Evolutionary conservation across 352 stramenopile species (phyloP).

Genomic region (Globisporangium iwayamae): DNA sequence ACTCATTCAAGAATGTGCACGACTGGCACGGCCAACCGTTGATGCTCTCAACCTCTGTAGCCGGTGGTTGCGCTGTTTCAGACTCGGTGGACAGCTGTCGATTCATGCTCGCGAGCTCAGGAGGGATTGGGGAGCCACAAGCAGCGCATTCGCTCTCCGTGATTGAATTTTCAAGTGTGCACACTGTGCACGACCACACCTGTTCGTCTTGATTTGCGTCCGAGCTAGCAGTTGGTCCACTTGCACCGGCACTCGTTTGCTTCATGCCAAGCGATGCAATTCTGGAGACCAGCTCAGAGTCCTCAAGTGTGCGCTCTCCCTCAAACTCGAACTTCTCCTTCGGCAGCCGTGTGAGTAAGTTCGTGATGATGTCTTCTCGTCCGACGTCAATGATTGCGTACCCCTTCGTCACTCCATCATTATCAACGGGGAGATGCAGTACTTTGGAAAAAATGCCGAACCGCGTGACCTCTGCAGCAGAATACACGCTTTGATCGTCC

Average conservation of each 20-base stretch:
- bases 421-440: conserved; percentile 53
- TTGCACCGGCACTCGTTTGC: background rate
- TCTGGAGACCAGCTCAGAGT: conserved; percentile 34
- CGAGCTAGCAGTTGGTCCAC: background rate
- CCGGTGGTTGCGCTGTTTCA: background rate
- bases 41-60: background rate
- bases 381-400: conserved; percentile 72
- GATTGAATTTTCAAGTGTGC: conserved; percentile 66
- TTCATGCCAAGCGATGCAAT: conserved; percentile 20
- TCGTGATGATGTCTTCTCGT: conserved; percentile 54
- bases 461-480: conserved; percentile 52
- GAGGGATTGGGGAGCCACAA: conserved; percentile 57
- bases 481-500: conserved; percentile 74
- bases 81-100: conserved; percentile 8
- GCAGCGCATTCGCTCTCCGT: conserved; percentile 56
- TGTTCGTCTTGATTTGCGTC: conserved; percentile 20
- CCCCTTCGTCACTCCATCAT: conserved; percentile 38
- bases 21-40: conserved; percentile 54
- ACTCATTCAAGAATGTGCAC: conserved; percentile 71
- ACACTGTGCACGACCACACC: conserved; percentile 61
- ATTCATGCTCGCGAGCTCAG: conserved; percentile 31
- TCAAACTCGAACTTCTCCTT: conserved; percentile 63
- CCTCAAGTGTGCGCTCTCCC: conserved; percentile 38
- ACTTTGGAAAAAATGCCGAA: conserved; percentile 62
- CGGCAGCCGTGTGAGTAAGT: conserved; percentile 39